phyloP scores from a whole-genome alignment of 2,329 filamentous ascomycete genomes.

The Dichotomopilus funicola region DNA sequence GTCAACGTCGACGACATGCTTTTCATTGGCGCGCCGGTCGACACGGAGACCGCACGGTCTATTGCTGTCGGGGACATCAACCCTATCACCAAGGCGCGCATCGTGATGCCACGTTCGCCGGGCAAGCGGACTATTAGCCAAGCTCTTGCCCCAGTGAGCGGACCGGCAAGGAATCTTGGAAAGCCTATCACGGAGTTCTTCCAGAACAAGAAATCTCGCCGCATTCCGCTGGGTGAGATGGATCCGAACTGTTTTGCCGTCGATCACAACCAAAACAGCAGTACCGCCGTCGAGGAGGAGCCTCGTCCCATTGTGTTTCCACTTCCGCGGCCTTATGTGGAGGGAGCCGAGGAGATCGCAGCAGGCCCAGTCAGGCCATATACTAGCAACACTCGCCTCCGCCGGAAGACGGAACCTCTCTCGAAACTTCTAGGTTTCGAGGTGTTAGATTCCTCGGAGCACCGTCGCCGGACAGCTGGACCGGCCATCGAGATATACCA shows the following conservation, averaged over 20 bases:
- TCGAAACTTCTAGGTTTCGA: constrained; percentile 34
- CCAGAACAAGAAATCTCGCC: constrained; percentile 35
- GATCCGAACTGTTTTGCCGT: constrained; percentile 54
- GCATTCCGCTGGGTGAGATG: constrained; percentile 57
- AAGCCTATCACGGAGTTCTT: constrained; percentile 54
- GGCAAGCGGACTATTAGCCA: constrained; percentile 34
- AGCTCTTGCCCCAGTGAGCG: constrained; percentile 24
- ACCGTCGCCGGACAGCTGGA: constrained; percentile 25
- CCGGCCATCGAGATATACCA: constrained; percentile 24
- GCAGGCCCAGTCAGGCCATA: constrained; percentile 26
- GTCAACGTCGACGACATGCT: constrained; percentile 64
- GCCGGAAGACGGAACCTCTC: constrained; percentile 48
- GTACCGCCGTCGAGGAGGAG: constrained; percentile 36
- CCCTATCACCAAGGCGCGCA: constrained; percentile 75
- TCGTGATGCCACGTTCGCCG: constrained; percentile 38
- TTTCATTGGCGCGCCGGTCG: constrained; percentile 72
- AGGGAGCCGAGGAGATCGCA: constrained; percentile 26
- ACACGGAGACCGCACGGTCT: constrained; percentile 60
- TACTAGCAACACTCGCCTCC: constrained; percentile 30
- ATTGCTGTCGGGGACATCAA: constrained; percentile 80
- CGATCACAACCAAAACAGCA: constrained; percentile 42
- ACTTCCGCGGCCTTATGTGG: constrained; percentile 51
- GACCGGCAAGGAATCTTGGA: constrained; percentile 27
- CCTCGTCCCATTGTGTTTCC: constrained; percentile 51
- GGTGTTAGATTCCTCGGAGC: constrained; percentile 11